Evolutionary conservation across 2,329 filamentous ascomycete genomes (phyloP).

Genomic region (Coccinonectria pachysandricola): DNA sequence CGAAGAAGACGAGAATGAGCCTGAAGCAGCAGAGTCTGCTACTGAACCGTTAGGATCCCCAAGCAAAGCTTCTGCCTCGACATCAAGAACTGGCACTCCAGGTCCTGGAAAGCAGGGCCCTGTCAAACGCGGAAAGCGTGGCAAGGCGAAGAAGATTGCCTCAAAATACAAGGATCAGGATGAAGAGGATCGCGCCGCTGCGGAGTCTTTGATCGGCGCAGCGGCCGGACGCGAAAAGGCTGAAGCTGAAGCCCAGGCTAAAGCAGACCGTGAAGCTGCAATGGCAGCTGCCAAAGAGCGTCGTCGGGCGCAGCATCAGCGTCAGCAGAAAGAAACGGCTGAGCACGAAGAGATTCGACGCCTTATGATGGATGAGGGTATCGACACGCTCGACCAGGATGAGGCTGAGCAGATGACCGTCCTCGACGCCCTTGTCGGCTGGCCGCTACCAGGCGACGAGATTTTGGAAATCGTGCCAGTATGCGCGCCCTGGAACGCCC

Average conservation of each 20-base stretch:
- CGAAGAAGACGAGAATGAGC: constrained; percentile 11
- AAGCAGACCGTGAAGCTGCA: constrained; percentile 58
- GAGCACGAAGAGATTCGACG: constrained; percentile 64
- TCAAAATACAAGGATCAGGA: constrained; percentile 90
- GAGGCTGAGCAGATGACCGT: constrained; percentile 42
- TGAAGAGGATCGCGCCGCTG: constrained; percentile 78
- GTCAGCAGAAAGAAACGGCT: constrained; percentile 63
- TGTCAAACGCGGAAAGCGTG: constrained; percentile 62
- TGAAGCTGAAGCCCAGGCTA: constrained; percentile 57
- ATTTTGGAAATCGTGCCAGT: constrained; percentile 57
- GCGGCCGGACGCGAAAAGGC: constrained; percentile 55
- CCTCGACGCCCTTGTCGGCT: constrained; percentile 67
- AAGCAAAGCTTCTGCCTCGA: constrained; percentile 4
- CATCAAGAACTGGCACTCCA: constrained; percentile 5
- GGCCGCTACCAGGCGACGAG: constrained; percentile 71
- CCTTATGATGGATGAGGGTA: constrained; percentile 47
- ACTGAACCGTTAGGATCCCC: constrained; percentile 11
- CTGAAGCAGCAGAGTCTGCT: constrained; percentile 6
- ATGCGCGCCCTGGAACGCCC: constrained; percentile 54
- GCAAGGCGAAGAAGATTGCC: constrained; percentile 79
- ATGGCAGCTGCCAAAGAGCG: constrained; percentile 62
- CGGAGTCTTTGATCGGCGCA: constrained; percentile 79
- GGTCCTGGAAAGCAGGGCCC: constrained; percentile 28
- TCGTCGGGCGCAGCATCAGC: constrained; percentile 68
- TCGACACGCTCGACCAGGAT: constrained; percentile 50